A percentile compares a stretch with the other conserved stretches of the same genome.
phyloP scores from a whole-genome alignment of 2,329 filamentous ascomycete species.

The Penicillium palitans region DNA sequence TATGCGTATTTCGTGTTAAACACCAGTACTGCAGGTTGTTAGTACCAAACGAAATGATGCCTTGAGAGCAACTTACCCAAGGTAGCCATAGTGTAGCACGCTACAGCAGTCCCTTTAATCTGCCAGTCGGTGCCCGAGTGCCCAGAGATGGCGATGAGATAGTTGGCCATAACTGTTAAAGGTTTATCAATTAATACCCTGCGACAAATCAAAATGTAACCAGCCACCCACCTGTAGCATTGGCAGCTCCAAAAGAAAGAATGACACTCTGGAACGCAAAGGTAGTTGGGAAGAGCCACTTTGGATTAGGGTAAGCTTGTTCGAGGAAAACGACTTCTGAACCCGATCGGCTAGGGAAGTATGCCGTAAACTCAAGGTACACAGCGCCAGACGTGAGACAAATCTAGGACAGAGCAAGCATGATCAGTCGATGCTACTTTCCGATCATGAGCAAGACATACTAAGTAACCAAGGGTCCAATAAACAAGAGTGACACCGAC shows the following conservation, averaged over 20 bases:
- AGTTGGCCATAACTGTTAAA: constrained; percentile 54
- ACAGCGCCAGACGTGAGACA: constrained; percentile 38
- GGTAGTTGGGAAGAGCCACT: constrained; percentile 62
- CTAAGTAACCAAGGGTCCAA: constrained; percentile 63
- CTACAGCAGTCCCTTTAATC: constrained; percentile 64
- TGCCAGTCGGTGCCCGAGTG: constrained; percentile 59
- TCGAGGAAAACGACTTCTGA: constrained; percentile 68
- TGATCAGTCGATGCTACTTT: background rate
- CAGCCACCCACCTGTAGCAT: constrained; percentile 50
- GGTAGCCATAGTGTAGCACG: constrained; percentile 60
- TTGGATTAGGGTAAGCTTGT: constrained; percentile 64
- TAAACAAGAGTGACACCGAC: constrained; percentile 63
- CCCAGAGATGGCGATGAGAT: constrained; percentile 60
- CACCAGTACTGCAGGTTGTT: constrained; percentile 41
- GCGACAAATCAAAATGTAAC: background rate
- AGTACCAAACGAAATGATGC: background rate
- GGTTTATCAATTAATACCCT: background rate
- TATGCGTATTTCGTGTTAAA: constrained; percentile 60
- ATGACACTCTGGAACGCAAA: constrained; percentile 65
- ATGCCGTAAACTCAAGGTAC: constrained; percentile 65
- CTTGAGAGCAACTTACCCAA: constrained; percentile 47
- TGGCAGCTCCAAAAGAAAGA: constrained; percentile 65
- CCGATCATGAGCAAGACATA: constrained; percentile 53
- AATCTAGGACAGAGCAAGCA: background rate
- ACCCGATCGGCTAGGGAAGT: constrained; percentile 66